Conservation (phyloP, 176 grass and related monocot species). For the Avena insularis region DNA sequence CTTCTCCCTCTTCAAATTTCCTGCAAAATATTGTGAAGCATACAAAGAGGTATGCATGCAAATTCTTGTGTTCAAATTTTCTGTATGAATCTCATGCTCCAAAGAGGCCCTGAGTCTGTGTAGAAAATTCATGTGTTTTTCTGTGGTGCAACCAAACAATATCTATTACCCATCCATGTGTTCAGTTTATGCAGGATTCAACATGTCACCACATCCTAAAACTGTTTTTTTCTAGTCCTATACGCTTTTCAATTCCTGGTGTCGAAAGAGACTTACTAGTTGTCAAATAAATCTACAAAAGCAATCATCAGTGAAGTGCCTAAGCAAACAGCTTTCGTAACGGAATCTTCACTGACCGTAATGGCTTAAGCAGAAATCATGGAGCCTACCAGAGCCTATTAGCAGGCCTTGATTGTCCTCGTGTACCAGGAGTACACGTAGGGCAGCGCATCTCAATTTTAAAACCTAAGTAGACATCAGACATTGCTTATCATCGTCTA, state of each 20-base stretch:
- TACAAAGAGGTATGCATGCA: too few relatives aligned
- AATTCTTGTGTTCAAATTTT: too few relatives aligned
- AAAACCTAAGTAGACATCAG: constrained; percentile 37
- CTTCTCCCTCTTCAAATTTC: too few relatives aligned
- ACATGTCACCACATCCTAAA: too few relatives aligned
- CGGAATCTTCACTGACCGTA: constrained; percentile 13
- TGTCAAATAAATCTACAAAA: constrained; percentile 11
- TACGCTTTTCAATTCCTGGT: too few relatives aligned
- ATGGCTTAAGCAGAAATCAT: constrained; percentile 46
- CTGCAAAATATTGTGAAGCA: too few relatives aligned
- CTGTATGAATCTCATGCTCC: too few relatives aligned
- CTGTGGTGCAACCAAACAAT: too few relatives aligned
- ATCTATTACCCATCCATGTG: neutral
- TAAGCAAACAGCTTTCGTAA: constrained; percentile 22
- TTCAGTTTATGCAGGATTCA: neutral
- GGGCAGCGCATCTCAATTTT: constrained; percentile 25
- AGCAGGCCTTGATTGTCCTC: constrained; percentile 34
- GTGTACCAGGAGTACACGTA: constrained; percentile 19
- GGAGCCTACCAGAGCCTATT: constrained; percentile 35
- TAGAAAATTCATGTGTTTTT: too few relatives aligned
- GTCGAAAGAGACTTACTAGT: neutral
- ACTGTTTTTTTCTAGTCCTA: too few relatives aligned
- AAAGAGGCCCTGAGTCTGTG: too few relatives aligned
- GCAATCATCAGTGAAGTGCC: constrained; percentile 28
- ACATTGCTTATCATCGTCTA: constrained; percentile 20